These are phyloP conservation scores for Zygosaccharomyces gambellarensis DNA, from an alignment of 805 yeast genomes.

Conservation along the genomic window DNA sequence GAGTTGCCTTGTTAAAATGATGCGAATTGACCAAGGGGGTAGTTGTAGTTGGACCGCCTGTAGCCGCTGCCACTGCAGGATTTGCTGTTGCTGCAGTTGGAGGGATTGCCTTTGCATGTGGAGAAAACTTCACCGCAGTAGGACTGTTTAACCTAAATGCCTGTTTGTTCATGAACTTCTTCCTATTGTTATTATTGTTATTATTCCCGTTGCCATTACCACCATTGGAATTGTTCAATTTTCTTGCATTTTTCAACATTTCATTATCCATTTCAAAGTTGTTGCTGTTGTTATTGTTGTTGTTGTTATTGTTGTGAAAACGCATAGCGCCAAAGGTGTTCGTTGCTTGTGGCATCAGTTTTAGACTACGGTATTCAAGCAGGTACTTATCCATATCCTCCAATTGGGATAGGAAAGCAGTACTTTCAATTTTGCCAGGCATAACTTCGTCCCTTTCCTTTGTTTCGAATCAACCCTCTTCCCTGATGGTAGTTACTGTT, in stretches of 20 bases:
- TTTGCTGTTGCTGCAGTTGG: slow-evolving; percentile 10
- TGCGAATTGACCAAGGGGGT: slow-evolving; percentile 11
- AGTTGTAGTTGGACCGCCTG: slow-evolving; percentile 3
- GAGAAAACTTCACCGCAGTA: slow-evolving; percentile 8
- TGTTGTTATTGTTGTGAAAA: slow-evolving; percentile 5
- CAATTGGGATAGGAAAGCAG: slow-evolving; percentile 33
- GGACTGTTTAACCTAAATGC: slow-evolving; percentile 15
- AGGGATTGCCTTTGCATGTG: slow-evolving; percentile 9
- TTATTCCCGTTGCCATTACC: slow-evolving; percentile 9
- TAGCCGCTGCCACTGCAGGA: neutral
- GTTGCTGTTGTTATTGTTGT: neutral
- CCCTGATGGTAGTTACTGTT: neutral
- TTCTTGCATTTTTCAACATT: slow-evolving; percentile 7
- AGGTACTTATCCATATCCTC: slow-evolving; percentile 35
- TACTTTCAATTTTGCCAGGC: slow-evolving; percentile 31
- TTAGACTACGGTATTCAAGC: slow-evolving; percentile 24
- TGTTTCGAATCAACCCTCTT: neutral
- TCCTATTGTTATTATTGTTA: slow-evolving; percentile 10
- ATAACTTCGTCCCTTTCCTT: slow-evolving; percentile 8
- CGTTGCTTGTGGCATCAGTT: slow-evolving; percentile 16
- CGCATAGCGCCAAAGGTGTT: slow-evolving; percentile 9
- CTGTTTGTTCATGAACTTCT: slow-evolving; percentile 10
- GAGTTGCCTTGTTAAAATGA: slow-evolving; percentile 25
- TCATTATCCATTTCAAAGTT: slow-evolving; percentile 3
- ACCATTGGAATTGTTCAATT: slow-evolving; percentile 4